Evolutionary conservation across 2,329 filamentous ascomycete genomes (phyloP), one percentile per base, ranked within the genome.

Genomic region (Metarhizium anisopliae): DNA sequence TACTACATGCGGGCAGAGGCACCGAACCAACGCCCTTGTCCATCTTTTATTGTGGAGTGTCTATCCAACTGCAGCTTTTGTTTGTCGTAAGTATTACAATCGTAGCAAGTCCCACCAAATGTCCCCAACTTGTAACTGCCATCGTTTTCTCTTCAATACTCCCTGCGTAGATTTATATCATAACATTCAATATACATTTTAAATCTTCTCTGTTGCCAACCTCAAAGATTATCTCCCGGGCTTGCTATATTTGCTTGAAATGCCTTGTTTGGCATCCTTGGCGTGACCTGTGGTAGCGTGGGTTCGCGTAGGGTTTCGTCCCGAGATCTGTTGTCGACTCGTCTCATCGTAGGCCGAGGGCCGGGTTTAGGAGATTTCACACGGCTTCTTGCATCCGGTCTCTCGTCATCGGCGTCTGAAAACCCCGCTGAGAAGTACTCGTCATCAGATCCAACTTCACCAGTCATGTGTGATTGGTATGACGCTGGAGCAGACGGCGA

Each of bases 401-500:
- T 60, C 68, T 84, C 74, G 62, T 84, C 74, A 68, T 91, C 88
- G 14, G 84, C 84, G 61, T 96, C 93, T 0, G 90, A 95, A 62
- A 93, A 86, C 0, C 87, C 79, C 53, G 88, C 89, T 47, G 89
- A 85, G 1, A 77, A 75, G 47, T 80, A 77, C 61, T 96, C 91
- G 56, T 95, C 90, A 56, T 95, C 87, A 0, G 87, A 90, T 2
- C 84, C 76, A 51, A 89, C 78, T 13, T 88, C 83, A 42, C 77
- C 55, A 29, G n/a, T 77, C 55, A 82, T 76, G 38, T 77, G 77
- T 11, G 75, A 69, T 59, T 83, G 77, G 62, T 81, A 79, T 7
- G 77, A 78, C 6, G 78, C 71, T 11, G 82, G 75, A 6, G 80
- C 76, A 7, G 83, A 82, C 1, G 93, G 92, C 0, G 90, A 95